Evolutionary conservation across 305 asterid species (phyloP).

Genomic region (Ilex paraguariensis): DNA sequence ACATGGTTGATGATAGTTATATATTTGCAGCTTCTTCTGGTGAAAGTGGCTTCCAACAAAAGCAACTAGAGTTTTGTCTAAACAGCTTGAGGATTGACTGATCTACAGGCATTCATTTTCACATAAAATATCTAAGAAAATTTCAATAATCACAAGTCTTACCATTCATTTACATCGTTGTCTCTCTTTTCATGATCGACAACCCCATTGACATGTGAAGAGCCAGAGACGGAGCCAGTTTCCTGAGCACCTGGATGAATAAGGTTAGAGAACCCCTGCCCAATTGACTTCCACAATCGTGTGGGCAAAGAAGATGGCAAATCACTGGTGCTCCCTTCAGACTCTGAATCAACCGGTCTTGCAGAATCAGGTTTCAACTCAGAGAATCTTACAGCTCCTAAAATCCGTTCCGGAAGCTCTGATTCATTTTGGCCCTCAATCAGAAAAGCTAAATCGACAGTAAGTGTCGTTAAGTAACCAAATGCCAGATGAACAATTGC

Average conservation of each 20-base stretch:
- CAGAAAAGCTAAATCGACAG: constrained; percentile 79
- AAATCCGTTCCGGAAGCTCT: constrained; percentile 76
- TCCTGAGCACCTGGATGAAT: constrained; percentile 36
- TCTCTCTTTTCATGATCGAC: constrained; percentile 21
- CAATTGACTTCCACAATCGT: constrained; percentile 61
- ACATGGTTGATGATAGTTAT: too few species aligned
- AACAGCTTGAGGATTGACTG: too few species aligned
- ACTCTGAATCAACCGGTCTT: constrained; percentile 32
- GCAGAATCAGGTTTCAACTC: constrained; percentile 54
- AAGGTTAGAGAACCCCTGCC: constrained; percentile 44
- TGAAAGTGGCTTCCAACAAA: too few species aligned
- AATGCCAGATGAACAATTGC: constrained; percentile 79
- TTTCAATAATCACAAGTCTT: background rate
- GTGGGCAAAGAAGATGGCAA: constrained; percentile 33
- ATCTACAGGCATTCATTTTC: too few species aligned
- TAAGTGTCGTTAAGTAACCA: constrained; percentile 51
- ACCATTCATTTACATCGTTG: constrained; percentile 20
- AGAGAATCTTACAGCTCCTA: constrained; percentile 79
- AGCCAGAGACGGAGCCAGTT: constrained; percentile 16
- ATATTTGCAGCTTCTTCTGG: too few species aligned
- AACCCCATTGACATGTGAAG: constrained; percentile 24
- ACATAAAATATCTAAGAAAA: too few species aligned
- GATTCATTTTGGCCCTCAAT: constrained; percentile 65
- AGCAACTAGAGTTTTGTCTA: too few species aligned
- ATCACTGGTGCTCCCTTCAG: constrained; percentile 28